phyloP scores from a whole-genome alignment of 2,329 filamentous ascomycete genomes.

The Aspergillus sp. region DNA sequence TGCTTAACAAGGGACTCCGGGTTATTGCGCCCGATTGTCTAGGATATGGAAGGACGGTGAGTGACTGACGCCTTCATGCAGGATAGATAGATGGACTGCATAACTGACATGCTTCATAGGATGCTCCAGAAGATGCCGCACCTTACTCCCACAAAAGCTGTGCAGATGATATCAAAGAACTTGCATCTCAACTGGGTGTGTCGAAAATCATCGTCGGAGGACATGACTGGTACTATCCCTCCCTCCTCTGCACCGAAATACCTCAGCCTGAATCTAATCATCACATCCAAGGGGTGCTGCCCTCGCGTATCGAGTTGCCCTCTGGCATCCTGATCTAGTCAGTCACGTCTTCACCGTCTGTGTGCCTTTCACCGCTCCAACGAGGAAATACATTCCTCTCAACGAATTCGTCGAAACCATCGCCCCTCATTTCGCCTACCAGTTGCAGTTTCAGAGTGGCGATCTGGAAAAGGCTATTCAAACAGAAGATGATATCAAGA shows the following conservation, averaged over 20 bases:
- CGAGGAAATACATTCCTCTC: conserved; percentile 49
- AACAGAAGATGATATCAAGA: conserved; percentile 58
- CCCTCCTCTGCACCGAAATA: too few relatives aligned
- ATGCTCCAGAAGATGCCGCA: conserved; percentile 56
- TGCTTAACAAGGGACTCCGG: conserved; percentile 67
- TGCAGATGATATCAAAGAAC: conserved; percentile 67
- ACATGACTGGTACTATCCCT: conserved; percentile 66
- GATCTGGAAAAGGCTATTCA: conserved; percentile 58
- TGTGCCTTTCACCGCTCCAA: conserved; percentile 65
- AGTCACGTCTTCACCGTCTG: conserved; percentile 74
- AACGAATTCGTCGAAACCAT: conserved; percentile 54
- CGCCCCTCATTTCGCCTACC: conserved; percentile 73
- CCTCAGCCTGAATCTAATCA: neutral
- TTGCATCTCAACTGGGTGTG: conserved; percentile 57
- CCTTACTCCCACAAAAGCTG: conserved; percentile 69
- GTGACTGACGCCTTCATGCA: conserved; percentile 1
- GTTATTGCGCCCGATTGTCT: conserved; percentile 83
- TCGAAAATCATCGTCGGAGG: conserved; percentile 72
- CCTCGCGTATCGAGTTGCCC: conserved; percentile 68
- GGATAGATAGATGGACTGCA: neutral
- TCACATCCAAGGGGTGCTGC: conserved; percentile 60
- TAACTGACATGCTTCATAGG: conserved; percentile 36
- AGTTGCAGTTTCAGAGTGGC: conserved; percentile 70
- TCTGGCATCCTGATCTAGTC: conserved; percentile 69
- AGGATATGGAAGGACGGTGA: conserved; percentile 73